phyloP scores from a whole-genome alignment of 2,329 filamentous ascomycete species.

The Hymenoscyphus infarciens region DNA sequence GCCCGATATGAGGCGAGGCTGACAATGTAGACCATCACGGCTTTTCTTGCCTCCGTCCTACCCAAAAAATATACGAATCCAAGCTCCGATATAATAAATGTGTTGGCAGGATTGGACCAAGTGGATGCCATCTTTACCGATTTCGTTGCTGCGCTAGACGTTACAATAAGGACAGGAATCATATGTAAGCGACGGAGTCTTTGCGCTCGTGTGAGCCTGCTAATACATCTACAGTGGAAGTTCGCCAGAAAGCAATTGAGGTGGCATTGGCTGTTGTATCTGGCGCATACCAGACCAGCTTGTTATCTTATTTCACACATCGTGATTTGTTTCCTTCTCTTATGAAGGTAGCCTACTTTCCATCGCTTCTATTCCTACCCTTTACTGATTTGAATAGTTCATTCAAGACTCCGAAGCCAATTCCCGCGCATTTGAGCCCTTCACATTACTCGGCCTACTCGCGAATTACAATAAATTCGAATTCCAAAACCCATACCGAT shows the following conservation, averaged over 20 bases:
- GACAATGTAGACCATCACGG: conserved; percentile 72
- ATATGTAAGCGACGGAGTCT: conserved; percentile 51
- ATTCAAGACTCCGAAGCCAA: conserved; percentile 73
- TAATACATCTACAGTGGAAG: conserved; percentile 53
- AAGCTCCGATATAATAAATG: conserved; percentile 88
- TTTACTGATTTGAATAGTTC: conserved; percentile 50
- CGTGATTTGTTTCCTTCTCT: conserved; percentile 89
- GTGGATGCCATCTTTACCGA: conserved; percentile 85
- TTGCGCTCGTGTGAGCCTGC: conserved; percentile 12
- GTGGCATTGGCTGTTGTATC: conserved; percentile 81
- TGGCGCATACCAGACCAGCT: conserved; percentile 91
- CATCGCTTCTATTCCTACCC: background rate
- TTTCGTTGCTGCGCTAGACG: conserved; percentile 78
- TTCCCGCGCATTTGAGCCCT: conserved; percentile 65
- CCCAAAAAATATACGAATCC: conserved; percentile 92
- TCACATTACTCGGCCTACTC: conserved; percentile 78
- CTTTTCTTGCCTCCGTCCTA: conserved; percentile 78
- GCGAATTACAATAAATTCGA: conserved; percentile 99
- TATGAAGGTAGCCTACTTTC: conserved; percentile 67
- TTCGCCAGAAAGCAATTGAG: conserved; percentile 76
- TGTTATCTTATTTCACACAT: conserved; percentile 93
- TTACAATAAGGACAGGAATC: conserved; percentile 73
- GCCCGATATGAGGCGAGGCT: conserved; percentile 36
- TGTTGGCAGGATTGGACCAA: conserved; percentile 84
- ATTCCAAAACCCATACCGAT: conserved; percentile 91